Evolutionary conservation across 306 rosid genomes (phyloP).

Genomic region (Luffa aegyptiaca): DNA sequence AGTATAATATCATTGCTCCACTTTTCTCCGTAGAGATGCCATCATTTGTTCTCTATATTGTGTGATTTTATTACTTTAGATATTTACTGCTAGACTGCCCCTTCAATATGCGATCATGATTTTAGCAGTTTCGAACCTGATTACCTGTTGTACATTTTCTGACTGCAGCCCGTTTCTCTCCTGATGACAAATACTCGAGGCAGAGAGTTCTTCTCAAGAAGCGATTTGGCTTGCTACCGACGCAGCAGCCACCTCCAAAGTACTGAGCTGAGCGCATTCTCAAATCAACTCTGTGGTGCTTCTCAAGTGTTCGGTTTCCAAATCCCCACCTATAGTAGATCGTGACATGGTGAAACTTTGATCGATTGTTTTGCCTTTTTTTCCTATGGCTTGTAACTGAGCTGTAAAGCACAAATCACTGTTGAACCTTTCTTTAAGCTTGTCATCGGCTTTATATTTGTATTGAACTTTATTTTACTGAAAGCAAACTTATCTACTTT

Average conservation of each 20-base stretch:
- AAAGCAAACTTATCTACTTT: background rate
- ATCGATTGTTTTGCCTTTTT: background rate
- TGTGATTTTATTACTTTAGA: background rate
- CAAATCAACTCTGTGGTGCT: background rate
- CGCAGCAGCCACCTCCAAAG: conserved; percentile 68
- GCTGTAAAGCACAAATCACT: conserved; percentile 6
- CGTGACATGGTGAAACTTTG: background rate
- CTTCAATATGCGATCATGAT: background rate
- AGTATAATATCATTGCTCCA: background rate
- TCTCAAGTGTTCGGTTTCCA: background rate
- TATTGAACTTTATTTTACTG: background rate
- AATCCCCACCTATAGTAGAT: background rate
- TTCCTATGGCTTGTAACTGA: conserved; percentile 1
- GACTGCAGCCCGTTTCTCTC: conserved; percentile 88
- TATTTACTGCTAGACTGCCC: background rate
- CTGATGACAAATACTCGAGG: conserved; percentile 74
- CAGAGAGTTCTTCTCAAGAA: conserved; percentile 80
- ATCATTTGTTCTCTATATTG: background rate
- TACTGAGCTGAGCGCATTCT: conserved; percentile 32
- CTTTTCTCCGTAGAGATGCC: background rate
- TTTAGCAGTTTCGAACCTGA: background rate
- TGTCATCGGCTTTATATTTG: conserved; percentile 1
- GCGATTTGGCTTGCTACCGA: conserved; percentile 83
- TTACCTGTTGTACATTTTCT: conserved; percentile 13
- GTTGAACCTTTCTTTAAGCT: background rate